Conservation (phyloP, 176 grass and related monocot genomes). For the Oryza meyeriana region DNA sequence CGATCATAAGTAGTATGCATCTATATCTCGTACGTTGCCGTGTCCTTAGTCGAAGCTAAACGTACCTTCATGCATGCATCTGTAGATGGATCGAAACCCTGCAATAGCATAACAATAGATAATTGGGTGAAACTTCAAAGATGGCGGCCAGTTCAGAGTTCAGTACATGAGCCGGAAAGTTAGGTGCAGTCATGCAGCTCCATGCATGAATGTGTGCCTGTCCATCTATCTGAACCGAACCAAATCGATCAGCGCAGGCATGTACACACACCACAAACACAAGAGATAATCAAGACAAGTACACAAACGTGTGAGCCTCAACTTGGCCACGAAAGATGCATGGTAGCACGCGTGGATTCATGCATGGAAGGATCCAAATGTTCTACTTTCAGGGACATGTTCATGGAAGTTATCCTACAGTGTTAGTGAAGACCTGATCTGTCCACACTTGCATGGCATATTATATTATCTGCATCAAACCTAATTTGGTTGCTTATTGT, state of each 20-base stretch:
- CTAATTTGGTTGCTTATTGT: background rate
- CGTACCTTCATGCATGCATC: too few relatives aligned
- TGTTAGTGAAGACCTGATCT: background rate
- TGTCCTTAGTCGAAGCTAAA: background rate
- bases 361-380: background rate
- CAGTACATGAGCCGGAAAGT: background rate
- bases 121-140: background rate
- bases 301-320: slow-evolving; percentile 6
- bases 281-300: background rate
- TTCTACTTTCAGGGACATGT: background rate
- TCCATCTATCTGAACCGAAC: background rate
- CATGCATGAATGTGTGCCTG: background rate
- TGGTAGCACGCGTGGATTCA: background rate
- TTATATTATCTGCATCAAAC: background rate
- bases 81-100: background rate
- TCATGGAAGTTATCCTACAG: background rate
- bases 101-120: background rate
- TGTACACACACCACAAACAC: background rate
- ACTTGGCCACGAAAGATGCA: background rate
- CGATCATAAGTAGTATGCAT: too few relatives aligned
- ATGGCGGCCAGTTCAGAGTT: too few relatives aligned
- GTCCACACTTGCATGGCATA: background rate
- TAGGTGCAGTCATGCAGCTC: background rate
- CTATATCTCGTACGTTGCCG: too few relatives aligned
- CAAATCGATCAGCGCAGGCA: background rate